Evolutionary conservation across 345 rosid genomes (phyloP).

Genomic region (Trapa incisa): DNA sequence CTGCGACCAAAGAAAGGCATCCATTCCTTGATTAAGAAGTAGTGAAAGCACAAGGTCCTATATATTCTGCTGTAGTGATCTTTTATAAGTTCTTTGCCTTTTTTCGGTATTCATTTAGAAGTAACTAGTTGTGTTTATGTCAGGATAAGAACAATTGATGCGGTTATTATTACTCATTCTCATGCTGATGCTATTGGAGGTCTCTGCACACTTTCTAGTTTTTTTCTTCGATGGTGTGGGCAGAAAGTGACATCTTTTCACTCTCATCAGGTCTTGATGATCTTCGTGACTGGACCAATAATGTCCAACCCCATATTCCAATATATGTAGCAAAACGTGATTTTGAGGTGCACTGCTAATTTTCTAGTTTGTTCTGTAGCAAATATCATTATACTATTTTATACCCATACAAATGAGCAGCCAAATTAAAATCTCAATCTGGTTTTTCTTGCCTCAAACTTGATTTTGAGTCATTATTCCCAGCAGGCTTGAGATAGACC

Average conservation of each 20-base stretch:
- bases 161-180: constrained; percentile 94
- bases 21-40: background rate
- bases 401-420: background rate
- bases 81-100: constrained; percentile 1
- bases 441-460: background rate
- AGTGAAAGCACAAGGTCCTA: background rate
- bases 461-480: background rate
- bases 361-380: background rate
- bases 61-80: background rate
- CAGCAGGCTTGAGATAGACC: background rate
- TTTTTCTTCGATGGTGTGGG: constrained; percentile 1
- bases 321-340: constrained; percentile 73
- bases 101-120: constrained; percentile 15
- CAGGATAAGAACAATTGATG: constrained; percentile 98
- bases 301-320: constrained; percentile 68
- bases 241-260: background rate
- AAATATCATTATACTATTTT: background rate
- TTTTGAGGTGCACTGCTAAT: constrained; percentile 40
- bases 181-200: constrained; percentile 99
- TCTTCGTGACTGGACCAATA: constrained; percentile 98
- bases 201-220: constrained; percentile 41
- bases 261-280: constrained; percentile 66
- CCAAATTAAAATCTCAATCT: background rate
- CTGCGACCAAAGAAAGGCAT: background rate
- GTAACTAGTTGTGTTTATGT: constrained; percentile 47